A percentile compares a stretch with the other conserved stretches of the same genome.
phyloP scores from a whole-genome alignment of 2,329 filamentous ascomycete genomes.

The Aplosporella prunicola region DNA sequence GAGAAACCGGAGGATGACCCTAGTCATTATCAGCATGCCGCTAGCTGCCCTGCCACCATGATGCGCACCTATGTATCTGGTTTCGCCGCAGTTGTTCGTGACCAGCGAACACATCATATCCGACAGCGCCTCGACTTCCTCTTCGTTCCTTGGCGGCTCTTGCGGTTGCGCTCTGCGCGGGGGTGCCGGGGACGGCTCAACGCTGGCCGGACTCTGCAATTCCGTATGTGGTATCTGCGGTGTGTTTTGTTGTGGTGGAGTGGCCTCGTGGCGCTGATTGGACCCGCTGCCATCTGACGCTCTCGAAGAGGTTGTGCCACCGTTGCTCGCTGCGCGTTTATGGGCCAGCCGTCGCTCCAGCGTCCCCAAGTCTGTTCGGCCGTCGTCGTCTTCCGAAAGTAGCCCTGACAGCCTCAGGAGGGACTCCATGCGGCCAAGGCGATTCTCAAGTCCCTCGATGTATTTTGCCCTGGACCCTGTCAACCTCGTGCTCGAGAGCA shows the following conservation, averaged over 20 bases:
- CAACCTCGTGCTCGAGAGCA: conserved; percentile 1
- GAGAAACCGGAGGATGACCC: conserved; percentile 96
- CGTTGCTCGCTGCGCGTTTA: conserved; percentile 24
- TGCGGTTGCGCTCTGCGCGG: conserved; percentile 33
- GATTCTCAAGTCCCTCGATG: conserved; percentile 92
- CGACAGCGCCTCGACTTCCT: conserved; percentile 74
- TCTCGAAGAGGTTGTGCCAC: conserved; percentile 18
- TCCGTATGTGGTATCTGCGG: conserved; percentile 36
- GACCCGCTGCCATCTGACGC: conserved; percentile 7
- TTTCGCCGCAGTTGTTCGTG: conserved; percentile 90
- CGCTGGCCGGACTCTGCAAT: conserved; percentile 41
- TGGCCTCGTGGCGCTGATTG: conserved; percentile 1
- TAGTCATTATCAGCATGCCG: conserved; percentile 33
- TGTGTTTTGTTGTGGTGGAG: conserved; percentile 33
- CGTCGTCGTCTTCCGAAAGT: conserved; percentile 74
- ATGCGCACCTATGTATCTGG: conserved; percentile 74
- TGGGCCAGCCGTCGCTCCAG: conserved; percentile 66
- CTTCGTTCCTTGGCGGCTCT: conserved; percentile 36
- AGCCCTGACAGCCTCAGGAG: conserved; percentile 78
- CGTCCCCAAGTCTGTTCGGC: conserved; percentile 76
- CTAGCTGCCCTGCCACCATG: not conserved
- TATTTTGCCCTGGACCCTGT: conserved; percentile 68
- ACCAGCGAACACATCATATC: conserved; percentile 99
- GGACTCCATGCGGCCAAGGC: conserved; percentile 91
- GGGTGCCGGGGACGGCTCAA: conserved; percentile 42